A percentile compares a stretch with the other conserved stretches of the same genome.
These are phyloP conservation scores for Cyphellophora europaea DNA, from an alignment of 2,329 filamentous ascomycete species.

Conservation along the genomic window DNA sequence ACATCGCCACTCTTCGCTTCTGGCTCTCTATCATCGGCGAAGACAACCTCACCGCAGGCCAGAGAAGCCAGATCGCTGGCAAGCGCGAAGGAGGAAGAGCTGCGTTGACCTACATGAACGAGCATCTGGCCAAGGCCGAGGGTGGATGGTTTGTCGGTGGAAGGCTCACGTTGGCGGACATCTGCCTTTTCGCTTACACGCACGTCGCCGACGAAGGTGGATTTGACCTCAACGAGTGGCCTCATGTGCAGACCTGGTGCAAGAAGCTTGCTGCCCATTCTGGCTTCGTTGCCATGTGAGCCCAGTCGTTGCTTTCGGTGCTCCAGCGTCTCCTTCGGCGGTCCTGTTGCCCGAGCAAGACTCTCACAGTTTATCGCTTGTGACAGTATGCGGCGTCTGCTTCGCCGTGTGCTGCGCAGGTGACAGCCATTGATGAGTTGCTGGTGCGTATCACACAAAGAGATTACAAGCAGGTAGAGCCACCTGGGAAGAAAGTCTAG, in stretches of 20 bases:
- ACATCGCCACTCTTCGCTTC: constrained; percentile 6
- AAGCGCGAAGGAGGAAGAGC: constrained; percentile 2
- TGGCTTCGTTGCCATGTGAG: constrained; percentile 2
- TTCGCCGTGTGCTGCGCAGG: too few species aligned
- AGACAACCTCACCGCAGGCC: constrained; percentile 29
- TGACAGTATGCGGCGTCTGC: too few species aligned
- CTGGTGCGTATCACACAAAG: too few species aligned
- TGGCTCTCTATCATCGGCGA: constrained; percentile 28
- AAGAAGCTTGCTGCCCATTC: constrained; percentile 1
- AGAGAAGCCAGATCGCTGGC: constrained; percentile 28
- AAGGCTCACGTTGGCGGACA: constrained; percentile 5
- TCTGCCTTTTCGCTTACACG: constrained; percentile 9
- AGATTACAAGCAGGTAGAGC: too few species aligned
- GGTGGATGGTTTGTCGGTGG: constrained; percentile 7
- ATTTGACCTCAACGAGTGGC: constrained; percentile 6
- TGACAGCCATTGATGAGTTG: too few species aligned
- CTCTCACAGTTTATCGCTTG: too few species aligned
- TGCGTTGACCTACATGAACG: constrained; percentile 5
- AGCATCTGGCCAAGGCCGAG: constrained; percentile 4
- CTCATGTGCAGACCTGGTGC: constrained; percentile 3
- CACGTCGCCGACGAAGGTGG: constrained; percentile 4
- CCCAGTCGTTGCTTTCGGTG: too few species aligned
- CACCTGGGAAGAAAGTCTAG: too few species aligned
- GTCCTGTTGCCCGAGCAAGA: too few species aligned
- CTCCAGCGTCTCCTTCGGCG: too few species aligned